A percentile compares a stretch with the other conserved stretches of the same genome.
Evolutionary conservation across 73 alveolate species (phyloP).

Genomic region (Symbiodinium pilosum): DNA sequence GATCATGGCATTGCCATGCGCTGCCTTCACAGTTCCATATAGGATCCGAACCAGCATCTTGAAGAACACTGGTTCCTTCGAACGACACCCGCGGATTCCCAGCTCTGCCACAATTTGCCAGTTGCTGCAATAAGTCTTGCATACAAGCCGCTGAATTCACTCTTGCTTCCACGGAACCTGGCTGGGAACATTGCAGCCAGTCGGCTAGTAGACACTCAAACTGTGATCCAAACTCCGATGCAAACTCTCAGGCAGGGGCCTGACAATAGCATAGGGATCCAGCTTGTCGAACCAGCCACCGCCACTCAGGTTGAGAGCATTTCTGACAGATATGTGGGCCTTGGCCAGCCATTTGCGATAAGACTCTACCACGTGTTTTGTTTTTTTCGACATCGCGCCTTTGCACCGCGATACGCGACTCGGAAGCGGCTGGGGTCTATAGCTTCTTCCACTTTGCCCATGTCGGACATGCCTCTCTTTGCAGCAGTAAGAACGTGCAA

Average conservation of each 20-base stretch:
- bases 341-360: not conserved
- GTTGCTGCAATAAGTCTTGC: not conserved
- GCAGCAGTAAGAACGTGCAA: too few relatives aligned
- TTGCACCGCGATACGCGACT: slow-evolving; percentile 86
- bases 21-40: slow-evolving; percentile 88
- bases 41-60: slow-evolving; percentile 90
- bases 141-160: slow-evolving; percentile 33
- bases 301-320: slow-evolving; percentile 82
- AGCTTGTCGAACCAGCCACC: slow-evolving; percentile 94
- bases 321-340: slow-evolving; percentile 71
- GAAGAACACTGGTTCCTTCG: slow-evolving; percentile 88
- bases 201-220: not conserved
- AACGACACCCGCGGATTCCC: not conserved
- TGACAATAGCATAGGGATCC: slow-evolving; percentile 78
- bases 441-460: slow-evolving; percentile 57
- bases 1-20: not conserved
- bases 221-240: not conserved
- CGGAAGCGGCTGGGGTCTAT: slow-evolving; percentile 90
- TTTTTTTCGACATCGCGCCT: not conserved
- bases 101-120: not conserved
- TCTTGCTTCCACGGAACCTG: slow-evolving; percentile 71
- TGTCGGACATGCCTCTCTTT: not conserved
- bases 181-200: not conserved
- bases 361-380: not conserved
- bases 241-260: not conserved